Conservation (phyloP, 1,139 yeast species). For the Kodamaea anthophila region DNA sequence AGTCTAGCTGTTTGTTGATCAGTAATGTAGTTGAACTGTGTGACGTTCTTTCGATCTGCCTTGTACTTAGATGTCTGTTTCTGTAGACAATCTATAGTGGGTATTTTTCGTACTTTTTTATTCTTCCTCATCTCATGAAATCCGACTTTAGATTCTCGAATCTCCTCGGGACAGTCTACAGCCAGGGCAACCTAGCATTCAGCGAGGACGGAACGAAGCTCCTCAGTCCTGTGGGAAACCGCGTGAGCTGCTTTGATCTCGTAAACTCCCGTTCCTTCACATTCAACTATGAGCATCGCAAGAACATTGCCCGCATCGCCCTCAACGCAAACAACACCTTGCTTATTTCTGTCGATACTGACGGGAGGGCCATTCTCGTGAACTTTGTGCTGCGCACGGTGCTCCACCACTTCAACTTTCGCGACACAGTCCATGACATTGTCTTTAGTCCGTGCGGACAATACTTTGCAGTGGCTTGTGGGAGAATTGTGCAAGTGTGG, state of each 20-base stretch:
- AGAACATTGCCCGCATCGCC: conserved; percentile 73
- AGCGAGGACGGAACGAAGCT: conserved; percentile 81
- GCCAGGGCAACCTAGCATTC: conserved; percentile 85
- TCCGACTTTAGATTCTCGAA: conserved; percentile 65
- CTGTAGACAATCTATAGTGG: background rate
- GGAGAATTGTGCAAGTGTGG: conserved; percentile 88
- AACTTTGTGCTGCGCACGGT: conserved; percentile 81
- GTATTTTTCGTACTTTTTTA: background rate
- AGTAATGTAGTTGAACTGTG: background rate
- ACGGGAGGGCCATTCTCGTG: conserved; percentile 89
- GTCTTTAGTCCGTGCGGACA: conserved; percentile 87
- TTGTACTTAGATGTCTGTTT: background rate
- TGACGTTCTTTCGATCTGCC: background rate
- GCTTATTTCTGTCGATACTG: conserved; percentile 79
- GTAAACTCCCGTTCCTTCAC: conserved; percentile 83
- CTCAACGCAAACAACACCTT: conserved; percentile 77
- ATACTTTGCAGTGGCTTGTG: conserved; percentile 80
- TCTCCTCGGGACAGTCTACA: conserved; percentile 87
- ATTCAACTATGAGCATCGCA: conserved; percentile 87
- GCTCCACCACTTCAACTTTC: conserved; percentile 92
- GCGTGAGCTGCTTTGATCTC: conserved; percentile 85
- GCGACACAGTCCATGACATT: conserved; percentile 65
- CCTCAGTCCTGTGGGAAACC: conserved; percentile 89
- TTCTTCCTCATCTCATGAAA: conserved; percentile 26
- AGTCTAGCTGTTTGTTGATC: background rate